Percentiles rank a stretch among this genome's conserved stretches.
These are phyloP conservation scores for Sequoiadendron giganteum DNA, from an alignment of 75 land plant species.

Conservation along the genomic window DNA sequence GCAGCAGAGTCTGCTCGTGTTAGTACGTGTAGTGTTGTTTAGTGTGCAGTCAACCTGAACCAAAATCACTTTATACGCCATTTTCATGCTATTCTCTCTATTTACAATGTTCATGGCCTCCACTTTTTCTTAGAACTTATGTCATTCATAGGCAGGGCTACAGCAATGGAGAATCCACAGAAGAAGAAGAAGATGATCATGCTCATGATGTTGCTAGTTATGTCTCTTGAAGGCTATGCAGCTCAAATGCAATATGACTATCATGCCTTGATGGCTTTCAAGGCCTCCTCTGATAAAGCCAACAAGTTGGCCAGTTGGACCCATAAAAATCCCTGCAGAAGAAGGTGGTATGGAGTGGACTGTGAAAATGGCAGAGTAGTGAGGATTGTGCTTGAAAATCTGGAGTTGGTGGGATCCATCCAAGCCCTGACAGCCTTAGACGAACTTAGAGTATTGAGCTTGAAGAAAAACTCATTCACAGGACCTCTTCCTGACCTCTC, in stretches of 20 bases:
- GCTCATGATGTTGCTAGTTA: neutral
- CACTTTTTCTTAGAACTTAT: neutral
- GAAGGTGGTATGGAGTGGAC: conserved; percentile 49
- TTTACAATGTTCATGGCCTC: neutral
- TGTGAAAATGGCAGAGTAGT: conserved; percentile 38
- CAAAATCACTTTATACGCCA: too few relatives aligned
- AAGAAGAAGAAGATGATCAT: neutral
- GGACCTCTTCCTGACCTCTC: conserved; percentile 15
- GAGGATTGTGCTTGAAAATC: conserved; percentile 31
- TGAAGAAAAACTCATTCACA: conserved; percentile 20
- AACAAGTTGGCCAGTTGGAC: neutral
- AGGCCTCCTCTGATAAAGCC: neutral
- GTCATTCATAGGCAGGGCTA: neutral
- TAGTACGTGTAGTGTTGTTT: neutral
- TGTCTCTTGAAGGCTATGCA: neutral
- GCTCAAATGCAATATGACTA: neutral
- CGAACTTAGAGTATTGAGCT: conserved; percentile 33
- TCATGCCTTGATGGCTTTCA: conserved; percentile 13
- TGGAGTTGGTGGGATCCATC: conserved; percentile 30
- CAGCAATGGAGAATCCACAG: neutral
- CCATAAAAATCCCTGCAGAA: conserved; percentile 9
- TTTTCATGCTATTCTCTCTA: neutral
- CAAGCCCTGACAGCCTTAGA: conserved; percentile 39
- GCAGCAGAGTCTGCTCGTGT: neutral
- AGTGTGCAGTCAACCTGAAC: neutral